Percentiles rank a stretch among this genome's conserved stretches.
Evolutionary conservation across 305 asterid genomes (phyloP).

Genomic region (Fraxinus sp.): DNA sequence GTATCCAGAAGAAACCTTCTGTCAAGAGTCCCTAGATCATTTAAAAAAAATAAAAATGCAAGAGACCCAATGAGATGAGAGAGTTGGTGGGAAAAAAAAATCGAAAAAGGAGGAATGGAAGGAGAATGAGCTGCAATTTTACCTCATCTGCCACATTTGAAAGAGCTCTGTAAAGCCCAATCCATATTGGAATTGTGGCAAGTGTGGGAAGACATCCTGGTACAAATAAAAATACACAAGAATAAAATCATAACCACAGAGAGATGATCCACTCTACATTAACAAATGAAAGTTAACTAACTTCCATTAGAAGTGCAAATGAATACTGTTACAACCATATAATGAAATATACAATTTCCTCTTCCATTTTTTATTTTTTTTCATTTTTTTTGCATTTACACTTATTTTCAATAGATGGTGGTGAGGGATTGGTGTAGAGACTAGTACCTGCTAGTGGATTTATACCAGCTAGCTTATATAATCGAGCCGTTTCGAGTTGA

Average conservation of each 20-base stretch:
- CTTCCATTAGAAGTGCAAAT: slow-evolving; percentile 8
- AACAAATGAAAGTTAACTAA: slow-evolving; percentile 7
- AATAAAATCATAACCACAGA: slow-evolving; percentile 8
- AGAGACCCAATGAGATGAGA: slow-evolving; percentile 13
- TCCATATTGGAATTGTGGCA: slow-evolving; percentile 98
- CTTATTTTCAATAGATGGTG: neutral
- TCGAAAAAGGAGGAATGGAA: neutral
- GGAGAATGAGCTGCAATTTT: slow-evolving; percentile 13
- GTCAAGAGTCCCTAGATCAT: slow-evolving; percentile 77
- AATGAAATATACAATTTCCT: neutral
- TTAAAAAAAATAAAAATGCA: slow-evolving; percentile 1
- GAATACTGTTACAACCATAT: neutral
- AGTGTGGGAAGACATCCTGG: slow-evolving; percentile 98
- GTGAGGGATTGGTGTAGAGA: slow-evolving; percentile 17
- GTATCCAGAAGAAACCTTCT: slow-evolving; percentile 99
- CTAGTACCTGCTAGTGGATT: slow-evolving; percentile 91
- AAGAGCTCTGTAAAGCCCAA: slow-evolving; percentile 97
- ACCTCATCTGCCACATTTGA: slow-evolving; percentile 99
- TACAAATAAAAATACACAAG: slow-evolving; percentile 19
- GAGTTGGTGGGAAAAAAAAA: neutral
- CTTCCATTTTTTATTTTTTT: neutral
- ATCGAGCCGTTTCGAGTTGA: slow-evolving; percentile 92
- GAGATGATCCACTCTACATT: slow-evolving; percentile 1
- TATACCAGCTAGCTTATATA: slow-evolving; percentile 94
- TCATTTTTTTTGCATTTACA: neutral